Percentiles rank a stretch among this genome's conserved stretches.
Conservation (phyloP, 108 stramenopile species). For the Fragilariopsis cylindrus region DNA sequence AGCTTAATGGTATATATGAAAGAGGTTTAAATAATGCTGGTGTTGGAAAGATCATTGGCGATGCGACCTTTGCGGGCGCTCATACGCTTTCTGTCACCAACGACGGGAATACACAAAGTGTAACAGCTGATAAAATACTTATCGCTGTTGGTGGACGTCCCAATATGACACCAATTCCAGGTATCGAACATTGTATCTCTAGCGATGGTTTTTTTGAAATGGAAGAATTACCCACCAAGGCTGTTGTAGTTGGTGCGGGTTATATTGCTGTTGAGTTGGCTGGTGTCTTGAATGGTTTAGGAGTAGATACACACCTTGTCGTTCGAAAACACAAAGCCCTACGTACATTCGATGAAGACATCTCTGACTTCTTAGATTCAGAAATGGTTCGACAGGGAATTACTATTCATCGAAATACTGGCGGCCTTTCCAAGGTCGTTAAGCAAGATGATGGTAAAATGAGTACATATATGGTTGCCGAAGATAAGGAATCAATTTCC, state of each 20-base stretch:
- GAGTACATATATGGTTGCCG: neutral
- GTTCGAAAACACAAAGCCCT: constrained; percentile 62
- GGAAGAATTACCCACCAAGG: constrained; percentile 76
- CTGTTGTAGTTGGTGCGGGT: constrained; percentile 95
- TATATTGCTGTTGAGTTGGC: constrained; percentile 97
- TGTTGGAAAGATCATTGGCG: constrained; percentile 54
- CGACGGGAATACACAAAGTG: constrained; percentile 10
- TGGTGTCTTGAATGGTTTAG: constrained; percentile 85
- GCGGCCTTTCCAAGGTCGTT: constrained; percentile 65
- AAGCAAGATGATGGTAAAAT: constrained; percentile 24
- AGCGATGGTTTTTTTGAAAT: constrained; percentile 95
- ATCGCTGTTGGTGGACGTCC: constrained; percentile 93
- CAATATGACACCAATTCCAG: constrained; percentile 59
- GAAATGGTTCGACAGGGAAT: constrained; percentile 79
- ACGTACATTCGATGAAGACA: constrained; percentile 83
- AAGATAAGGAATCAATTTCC: constrained; percentile 59
- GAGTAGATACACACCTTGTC: constrained; percentile 65
- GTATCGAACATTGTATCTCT: constrained; percentile 77
- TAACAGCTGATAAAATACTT: constrained; percentile 70
- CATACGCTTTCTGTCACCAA: constrained; percentile 55
- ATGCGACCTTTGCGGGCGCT: constrained; percentile 49
- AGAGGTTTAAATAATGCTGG: constrained; percentile 61
- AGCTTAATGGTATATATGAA: constrained; percentile 88
- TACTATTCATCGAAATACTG: constrained; percentile 67
- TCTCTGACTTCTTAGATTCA: constrained; percentile 62